These are phyloP conservation scores for Komagataella kurtzmanii DNA, from an alignment of 805 yeast genomes.

Conservation along the genomic window DNA sequence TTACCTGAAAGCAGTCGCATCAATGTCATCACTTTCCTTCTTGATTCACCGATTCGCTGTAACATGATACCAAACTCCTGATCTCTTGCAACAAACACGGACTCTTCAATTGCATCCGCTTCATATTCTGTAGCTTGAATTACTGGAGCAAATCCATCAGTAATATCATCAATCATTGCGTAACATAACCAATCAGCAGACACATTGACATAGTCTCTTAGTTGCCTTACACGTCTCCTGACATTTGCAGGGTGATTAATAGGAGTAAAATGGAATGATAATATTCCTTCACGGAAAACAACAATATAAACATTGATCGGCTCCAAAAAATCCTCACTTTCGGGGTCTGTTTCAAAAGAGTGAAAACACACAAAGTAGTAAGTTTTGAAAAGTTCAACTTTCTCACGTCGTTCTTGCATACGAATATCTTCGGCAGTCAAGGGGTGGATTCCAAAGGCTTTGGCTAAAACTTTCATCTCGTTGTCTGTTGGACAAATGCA, in stretches of 20 bases:
- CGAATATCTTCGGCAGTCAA: slow-evolving; percentile 95
- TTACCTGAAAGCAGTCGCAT: slow-evolving; percentile 84
- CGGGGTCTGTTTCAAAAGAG: slow-evolving; percentile 79
- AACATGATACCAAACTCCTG: slow-evolving; percentile 68
- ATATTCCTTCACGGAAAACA: slow-evolving; percentile 53
- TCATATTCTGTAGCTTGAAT: slow-evolving; percentile 67
- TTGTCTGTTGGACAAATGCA: slow-evolving; percentile 88
- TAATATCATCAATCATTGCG: slow-evolving; percentile 72
- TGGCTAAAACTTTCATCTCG: slow-evolving; percentile 85
- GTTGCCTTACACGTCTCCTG: slow-evolving; percentile 69
- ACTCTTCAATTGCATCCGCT: slow-evolving; percentile 73
- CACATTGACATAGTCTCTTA: slow-evolving; percentile 66
- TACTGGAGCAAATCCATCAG: slow-evolving; percentile 76
- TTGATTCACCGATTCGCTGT: slow-evolving; percentile 73
- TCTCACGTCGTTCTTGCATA: slow-evolving; percentile 94
- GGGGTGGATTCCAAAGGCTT: slow-evolving; percentile 95
- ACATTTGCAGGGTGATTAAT: slow-evolving; percentile 61
- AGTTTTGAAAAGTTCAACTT: slow-evolving; percentile 80
- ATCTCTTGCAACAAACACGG: slow-evolving; percentile 71
- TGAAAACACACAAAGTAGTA: slow-evolving; percentile 96
- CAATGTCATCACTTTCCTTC: slow-evolving; percentile 85
- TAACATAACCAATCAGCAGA: slow-evolving; percentile 76
- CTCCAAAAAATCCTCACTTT: slow-evolving; percentile 71
- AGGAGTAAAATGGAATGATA: slow-evolving; percentile 61
- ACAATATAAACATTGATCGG: slow-evolving; percentile 69